phyloP scores from a whole-genome alignment of 257 asterid genomes.

The Schizonepeta tenuifolia region DNA sequence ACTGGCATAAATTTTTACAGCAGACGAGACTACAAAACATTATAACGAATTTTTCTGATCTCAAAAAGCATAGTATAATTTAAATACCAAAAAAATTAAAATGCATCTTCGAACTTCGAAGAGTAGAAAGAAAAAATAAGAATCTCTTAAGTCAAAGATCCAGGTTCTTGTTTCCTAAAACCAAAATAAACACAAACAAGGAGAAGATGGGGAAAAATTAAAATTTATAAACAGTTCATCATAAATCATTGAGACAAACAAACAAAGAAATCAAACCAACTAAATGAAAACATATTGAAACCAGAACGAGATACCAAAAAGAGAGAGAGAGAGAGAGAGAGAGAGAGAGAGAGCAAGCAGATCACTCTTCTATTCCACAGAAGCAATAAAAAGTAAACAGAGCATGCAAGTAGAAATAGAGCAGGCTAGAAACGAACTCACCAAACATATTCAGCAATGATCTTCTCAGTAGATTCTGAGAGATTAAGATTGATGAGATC shows the following conservation, averaged over 20 bases:
- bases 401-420: slow-evolving; percentile 9
- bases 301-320: neutral
- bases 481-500: slow-evolving; percentile 62
- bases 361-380: neutral
- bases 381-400: slow-evolving; percentile 3
- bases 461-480: slow-evolving; percentile 51
- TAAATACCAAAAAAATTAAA: neutral
- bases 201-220: neutral
- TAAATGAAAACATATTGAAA: neutral
- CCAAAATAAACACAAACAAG: neutral
- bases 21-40: neutral
- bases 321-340: too few species aligned
- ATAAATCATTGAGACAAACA: neutral
- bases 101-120: neutral
- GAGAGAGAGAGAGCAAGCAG: neutral
- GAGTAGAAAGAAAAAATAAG: neutral
- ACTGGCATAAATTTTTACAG: neutral
- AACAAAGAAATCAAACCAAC: neutral
- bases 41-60: neutral
- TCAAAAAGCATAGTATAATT: neutral
- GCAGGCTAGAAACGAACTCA: slow-evolving; percentile 30
- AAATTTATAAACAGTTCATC: neutral
- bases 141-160: slow-evolving; percentile 9
- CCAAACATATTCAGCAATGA: slow-evolving; percentile 67
- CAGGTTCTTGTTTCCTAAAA: slow-evolving; percentile 17